Evolutionary conservation across 1,284 basidiomycete genomes (phyloP), one percentile per base, ranked within the genome.

Genomic region (Tausonia pullulans): DNA sequence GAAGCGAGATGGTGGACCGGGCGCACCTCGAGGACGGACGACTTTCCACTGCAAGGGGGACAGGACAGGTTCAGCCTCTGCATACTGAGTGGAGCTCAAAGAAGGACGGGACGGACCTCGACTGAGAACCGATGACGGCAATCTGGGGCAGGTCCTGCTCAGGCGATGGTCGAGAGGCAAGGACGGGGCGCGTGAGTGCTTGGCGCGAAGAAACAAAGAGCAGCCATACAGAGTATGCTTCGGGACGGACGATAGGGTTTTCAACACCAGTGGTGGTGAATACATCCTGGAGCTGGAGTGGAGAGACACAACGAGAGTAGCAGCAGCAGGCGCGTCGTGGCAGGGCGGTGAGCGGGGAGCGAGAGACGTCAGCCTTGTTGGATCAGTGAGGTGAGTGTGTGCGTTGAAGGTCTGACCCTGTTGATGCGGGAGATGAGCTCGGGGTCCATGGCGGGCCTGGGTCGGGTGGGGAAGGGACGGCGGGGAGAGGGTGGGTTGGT

Each of bases 121-220:
- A 69, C 76, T 82, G 81, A 10, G 79, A 79, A 43, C 79, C 79
- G 63, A 81, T 79, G 50, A 80, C 79, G 4, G 79, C 78, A 69
- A 82, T 82, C 73, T 82, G 81, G 14, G 81, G 81, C 68, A 82
- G 68, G 70, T 82, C 81, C 77, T 78, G 64, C 27, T 54, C 41
- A 54, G 41, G 56, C 41, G 45, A 46, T 43, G 49, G 41, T 14
- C 43, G 48, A 16, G 16, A 3, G 39, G 16, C 9, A 13, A 46
- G 14, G 16, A 41, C 3, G 62, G 6, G 44, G 6, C 27, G 10
- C 16, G 8, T 13, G 43, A 52, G 49, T 48, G 50, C 64, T 54
- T 51, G n/a, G 39, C n/a, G 14, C 13, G 3, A 45, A 16, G 39
- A 13, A 10, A 40, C 45, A 13, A 40, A 40, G 39, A 10, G 16